Evolutionary conservation across 345 rosid genomes (phyloP), one percentile per base, ranked within the genome.

Genomic region (Aquilaria sinensis): DNA sequence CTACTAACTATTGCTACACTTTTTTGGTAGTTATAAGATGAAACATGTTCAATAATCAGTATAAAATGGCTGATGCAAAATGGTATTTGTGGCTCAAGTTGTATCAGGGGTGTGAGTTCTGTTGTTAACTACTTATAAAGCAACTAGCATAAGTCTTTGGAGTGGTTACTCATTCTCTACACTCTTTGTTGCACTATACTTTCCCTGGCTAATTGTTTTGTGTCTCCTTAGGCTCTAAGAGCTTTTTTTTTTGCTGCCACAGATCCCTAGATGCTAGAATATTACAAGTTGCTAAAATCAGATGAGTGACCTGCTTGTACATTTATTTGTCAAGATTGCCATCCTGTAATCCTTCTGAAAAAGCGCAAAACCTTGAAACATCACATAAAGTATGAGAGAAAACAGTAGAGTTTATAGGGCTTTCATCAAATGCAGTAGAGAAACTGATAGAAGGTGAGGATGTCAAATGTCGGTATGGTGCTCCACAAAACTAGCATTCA

Each of bases 281-380:
- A 88, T 64, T 88, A 96, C 58, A 95, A 90, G 61, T 67, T 80
- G 56, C 73, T 90, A 63, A 88, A 85, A 80, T 72, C 83, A 4
- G 96, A 90, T 60, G 95, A 88, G 12, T 85, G 89, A 90, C 96
- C 96, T 62, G 96, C 81, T 53, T 88, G 97, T 67, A 87, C 97
- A n/a, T 90, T 86, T 70, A 83, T 94, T 60, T 85, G 96, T 67
- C 95, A 86, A 69, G 97, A 90, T 67, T 94, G 99, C 71, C 91
- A 87, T 47, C 97, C n/a, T n/a, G n/a, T n/a, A n/a, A 85, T 75
- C 96, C 97, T 72, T 94, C 96, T 0, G 96, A 94, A 77, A 96
- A 90, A 77, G 82, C 99, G n/a, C 97, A 90, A 80, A 85, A 79
- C 73, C 58, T 77, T 2, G 91, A 80, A 51, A 88, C 90, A 47